A percentile compares a stretch with the other conserved stretches of the same genome.
phyloP scores from a whole-genome alignment of 345 rosid genomes.

The Populus simonii region DNA sequence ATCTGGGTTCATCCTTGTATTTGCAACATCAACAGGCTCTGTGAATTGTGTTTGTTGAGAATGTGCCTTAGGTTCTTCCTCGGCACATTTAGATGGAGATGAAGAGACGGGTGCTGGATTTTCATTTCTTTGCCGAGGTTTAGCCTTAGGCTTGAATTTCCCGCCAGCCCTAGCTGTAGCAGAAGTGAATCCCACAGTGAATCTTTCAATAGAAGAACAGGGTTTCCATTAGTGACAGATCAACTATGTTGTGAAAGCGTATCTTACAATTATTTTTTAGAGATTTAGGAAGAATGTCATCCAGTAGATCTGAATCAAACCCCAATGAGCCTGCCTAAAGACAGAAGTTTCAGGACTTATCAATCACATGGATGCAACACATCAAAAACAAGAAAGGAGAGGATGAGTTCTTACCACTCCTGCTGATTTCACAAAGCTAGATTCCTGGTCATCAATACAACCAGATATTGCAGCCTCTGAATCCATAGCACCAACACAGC shows the following conservation, averaged over 20 bases:
- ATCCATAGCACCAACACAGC: background rate
- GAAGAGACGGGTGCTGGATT: background rate
- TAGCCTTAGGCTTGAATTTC: too few relatives aligned
- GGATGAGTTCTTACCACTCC: background rate
- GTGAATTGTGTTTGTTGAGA: background rate
- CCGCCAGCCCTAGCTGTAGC: too few relatives aligned
- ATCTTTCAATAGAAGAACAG: too few relatives aligned
- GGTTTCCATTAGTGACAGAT: too few relatives aligned
- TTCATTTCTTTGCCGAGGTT: too few relatives aligned
- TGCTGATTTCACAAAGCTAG: background rate
- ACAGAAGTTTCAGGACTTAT: background rate
- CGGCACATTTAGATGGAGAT: background rate
- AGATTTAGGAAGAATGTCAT: background rate
- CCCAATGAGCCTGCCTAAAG: conserved; percentile 1
- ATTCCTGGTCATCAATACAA: background rate
- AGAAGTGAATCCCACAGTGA: too few relatives aligned
- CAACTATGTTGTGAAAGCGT: background rate
- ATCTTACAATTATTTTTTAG: background rate
- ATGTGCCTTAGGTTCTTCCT: background rate
- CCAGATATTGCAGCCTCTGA: background rate
- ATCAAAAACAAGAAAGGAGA: background rate
- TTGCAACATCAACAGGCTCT: background rate
- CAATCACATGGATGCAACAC: background rate
- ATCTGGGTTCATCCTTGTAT: background rate
- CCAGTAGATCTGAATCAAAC: background rate